These are phyloP conservation scores for Aspergillus fumigatiaffinis DNA, from an alignment of 2,329 filamentous ascomycete species.

Conservation along the genomic window DNA sequence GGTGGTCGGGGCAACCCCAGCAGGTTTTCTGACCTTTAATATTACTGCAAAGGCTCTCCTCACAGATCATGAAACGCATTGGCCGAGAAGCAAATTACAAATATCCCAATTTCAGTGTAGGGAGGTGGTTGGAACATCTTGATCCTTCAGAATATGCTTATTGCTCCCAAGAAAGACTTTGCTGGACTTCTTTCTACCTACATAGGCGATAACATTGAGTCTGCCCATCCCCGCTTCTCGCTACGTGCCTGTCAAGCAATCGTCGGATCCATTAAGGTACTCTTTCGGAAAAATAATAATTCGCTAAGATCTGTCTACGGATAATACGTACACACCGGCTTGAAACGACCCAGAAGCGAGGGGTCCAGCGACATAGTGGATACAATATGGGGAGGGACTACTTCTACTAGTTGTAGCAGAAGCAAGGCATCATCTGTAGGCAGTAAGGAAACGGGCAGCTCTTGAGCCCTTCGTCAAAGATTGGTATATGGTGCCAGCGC, in stretches of 20 bases:
- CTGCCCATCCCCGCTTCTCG: not conserved
- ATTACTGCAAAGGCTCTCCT: not conserved
- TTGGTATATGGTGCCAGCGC: not conserved
- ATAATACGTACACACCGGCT: not conserved
- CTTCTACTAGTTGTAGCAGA: not conserved
- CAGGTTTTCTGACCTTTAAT: not conserved
- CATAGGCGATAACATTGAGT: not conserved
- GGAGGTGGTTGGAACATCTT: not conserved
- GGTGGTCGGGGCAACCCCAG: slow-evolving; percentile 21
- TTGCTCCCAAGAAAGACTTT: not conserved
- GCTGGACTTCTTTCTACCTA: not conserved
- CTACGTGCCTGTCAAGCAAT: not conserved
- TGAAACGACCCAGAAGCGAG: not conserved
- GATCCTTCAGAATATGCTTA: not conserved
- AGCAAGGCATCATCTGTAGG: not conserved
- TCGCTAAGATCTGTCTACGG: not conserved
- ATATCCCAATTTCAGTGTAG: not conserved
- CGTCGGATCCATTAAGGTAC: not conserved
- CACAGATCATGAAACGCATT: not conserved
- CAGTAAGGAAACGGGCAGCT: not conserved
- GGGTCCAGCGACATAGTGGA: not conserved
- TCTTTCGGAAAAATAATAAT: not conserved
- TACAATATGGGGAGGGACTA: not conserved
- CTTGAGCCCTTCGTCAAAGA: not conserved
- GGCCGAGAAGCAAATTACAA: not conserved